These are phyloP conservation scores for Parsonsia alboflavescens DNA, from an alignment of 257 asterid species.

Conservation along the genomic window DNA sequence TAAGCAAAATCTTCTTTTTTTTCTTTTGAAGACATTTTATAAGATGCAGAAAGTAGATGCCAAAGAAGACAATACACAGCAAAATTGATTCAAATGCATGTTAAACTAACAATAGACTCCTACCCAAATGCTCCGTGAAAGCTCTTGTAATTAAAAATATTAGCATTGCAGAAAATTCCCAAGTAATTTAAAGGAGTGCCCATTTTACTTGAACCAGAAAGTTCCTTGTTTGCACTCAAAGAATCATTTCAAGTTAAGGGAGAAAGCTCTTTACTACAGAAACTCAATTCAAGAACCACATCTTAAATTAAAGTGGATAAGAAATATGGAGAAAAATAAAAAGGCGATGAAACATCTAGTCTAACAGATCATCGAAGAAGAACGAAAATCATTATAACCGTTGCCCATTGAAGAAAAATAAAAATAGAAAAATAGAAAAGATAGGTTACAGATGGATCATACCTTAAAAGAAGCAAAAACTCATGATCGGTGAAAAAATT, in stretches of 20 bases:
- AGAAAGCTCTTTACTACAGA: not conserved
- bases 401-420: conserved; percentile 18
- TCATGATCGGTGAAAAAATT: conserved; percentile 40
- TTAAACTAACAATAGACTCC: not conserved
- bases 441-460: conserved; percentile 23
- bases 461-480: conserved; percentile 38
- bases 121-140: not conserved
- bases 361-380: conserved; percentile 33
- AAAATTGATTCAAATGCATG: not conserved
- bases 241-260: not conserved
- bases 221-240: not conserved
- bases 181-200: not conserved
- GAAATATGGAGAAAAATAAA: not conserved
- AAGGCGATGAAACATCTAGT: conserved; percentile 1
- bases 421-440: too few species aligned
- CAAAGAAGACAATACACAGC: not conserved
- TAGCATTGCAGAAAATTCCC: conserved; percentile 14
- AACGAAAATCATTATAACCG: conserved; percentile 6
- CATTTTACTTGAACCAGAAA: not conserved
- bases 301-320: not conserved
- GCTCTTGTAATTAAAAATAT: not conserved
- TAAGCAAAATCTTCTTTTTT: not conserved
- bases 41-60: not conserved
- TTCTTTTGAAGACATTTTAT: too few species aligned
- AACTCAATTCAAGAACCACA: not conserved